Evolutionary conservation across 768 basidiomycete genomes (phyloP), one percentile per base, ranked within the genome.

Genomic region (Lepiota subincarnata): DNA sequence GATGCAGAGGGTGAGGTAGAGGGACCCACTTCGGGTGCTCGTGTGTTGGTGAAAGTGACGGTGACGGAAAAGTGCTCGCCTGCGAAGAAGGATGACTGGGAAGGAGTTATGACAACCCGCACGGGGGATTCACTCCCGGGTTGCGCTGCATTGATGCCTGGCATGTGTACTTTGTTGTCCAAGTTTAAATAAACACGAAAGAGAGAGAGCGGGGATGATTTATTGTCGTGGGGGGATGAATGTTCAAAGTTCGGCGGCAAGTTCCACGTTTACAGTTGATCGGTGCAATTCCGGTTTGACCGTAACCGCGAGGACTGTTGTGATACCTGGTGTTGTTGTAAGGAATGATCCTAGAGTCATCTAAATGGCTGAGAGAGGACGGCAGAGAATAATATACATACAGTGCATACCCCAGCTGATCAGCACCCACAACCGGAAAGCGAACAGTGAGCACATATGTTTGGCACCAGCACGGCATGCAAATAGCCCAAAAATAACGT

Each of bases 41-140:
- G 82, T 3, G 84, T 86, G 66, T 96, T 97, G 46, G 88, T 86
- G 68, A 97, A 92, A 0, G 89, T 87, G 59, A 98, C 84, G 3
- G 83, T 87, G 11, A 90, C 91, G 2, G 84, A 75, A 69, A 96
- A 92, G 0, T 80, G 73, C 68, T 98, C 95, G 53, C 95, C 95
- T 0, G 95, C 92, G 66, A 95, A 98, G 70, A 88, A 98, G 0
- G 92, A 90, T 0, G 91, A 87, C 57, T 93, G 88, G 0, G 88
- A 77, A 1, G 95, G 95, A 0, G 80, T 79, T 18, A 89, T 85
- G 22, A 82, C 78, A 36, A 91, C 83, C 35, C 86, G 83, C 4
- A 91, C 24, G 10, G 55, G 49, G 38, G 28, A 42, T 35, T 55
- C 35, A 37, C 28, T 5, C 12, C 40, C 45, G n/a, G 24, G 13